phyloP scores from a whole-genome alignment of 306 rosid species.

The Oemleria cerasiformis region DNA sequence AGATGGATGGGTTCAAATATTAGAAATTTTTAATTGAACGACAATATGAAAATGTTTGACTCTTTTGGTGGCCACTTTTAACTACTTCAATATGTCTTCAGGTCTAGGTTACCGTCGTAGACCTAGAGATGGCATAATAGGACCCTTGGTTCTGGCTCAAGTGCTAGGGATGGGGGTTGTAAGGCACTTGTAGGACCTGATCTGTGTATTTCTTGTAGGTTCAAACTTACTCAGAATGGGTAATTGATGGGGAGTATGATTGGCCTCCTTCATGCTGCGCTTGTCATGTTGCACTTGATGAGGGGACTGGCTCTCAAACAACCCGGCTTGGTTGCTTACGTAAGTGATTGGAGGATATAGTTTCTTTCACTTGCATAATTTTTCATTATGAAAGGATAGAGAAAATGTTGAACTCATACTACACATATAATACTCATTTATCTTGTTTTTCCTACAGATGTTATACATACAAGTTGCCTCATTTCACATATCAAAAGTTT shows the following conservation, averaged over 20 bases:
- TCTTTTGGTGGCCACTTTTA: background rate
- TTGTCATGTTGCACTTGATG: slow-evolving; percentile 71
- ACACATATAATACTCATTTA: slow-evolving; percentile 24
- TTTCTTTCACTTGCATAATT: slow-evolving; percentile 14
- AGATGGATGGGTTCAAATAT: background rate
- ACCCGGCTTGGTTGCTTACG: slow-evolving; percentile 98
- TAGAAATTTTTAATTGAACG: background rate
- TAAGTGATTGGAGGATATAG: slow-evolving; percentile 48
- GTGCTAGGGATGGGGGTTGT: background rate
- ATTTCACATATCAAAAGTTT: slow-evolving; percentile 87
- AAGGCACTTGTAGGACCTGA: slow-evolving; percentile 18
- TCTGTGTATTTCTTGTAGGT: slow-evolving; percentile 42
- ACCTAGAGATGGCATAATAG: background rate
- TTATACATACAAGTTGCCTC: slow-evolving; percentile 87
- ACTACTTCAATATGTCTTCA: background rate
- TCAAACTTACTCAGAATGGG: slow-evolving; percentile 97
- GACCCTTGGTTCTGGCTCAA: background rate
- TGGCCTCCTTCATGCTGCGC: slow-evolving; percentile 96
- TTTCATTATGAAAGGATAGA: slow-evolving; percentile 10
- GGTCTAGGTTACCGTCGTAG: background rate
- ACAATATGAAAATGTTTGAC: background rate
- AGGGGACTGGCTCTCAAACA: slow-evolving; percentile 61
- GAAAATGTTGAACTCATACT: slow-evolving; percentile 15
- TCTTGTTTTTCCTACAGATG: slow-evolving; percentile 50
- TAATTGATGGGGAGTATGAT: slow-evolving; percentile 89